Evolutionary conservation across 2,329 filamentous ascomycete genomes (phyloP), one percentile per base, ranked within the genome.

Genomic region (Cladosporium sp.): DNA sequence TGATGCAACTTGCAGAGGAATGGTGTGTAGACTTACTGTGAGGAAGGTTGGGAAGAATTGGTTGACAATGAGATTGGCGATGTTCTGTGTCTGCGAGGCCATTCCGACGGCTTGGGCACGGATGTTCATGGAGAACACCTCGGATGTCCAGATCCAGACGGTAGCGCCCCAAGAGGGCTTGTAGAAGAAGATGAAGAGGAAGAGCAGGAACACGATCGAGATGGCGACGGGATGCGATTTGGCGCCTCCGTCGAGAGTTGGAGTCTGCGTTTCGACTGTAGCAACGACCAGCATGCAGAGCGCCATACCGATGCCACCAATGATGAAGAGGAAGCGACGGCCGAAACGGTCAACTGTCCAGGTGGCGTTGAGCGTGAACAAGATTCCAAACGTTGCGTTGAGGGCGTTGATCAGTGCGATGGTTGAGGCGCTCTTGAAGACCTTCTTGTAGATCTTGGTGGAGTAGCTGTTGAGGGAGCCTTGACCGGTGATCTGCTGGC

Each of bases 361-460:
- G n/a, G 59, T 62, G 21, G 59, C 59, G 6, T 62, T 62, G 53
- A 91, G 81, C 0, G 89, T 91, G 77, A 91, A 91, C 25, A 91
- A 67, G 68, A 91, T 91, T 65, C 88, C 88, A 69, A 88, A 89
- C 6, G 89, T 91, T 48, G 88, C 89, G 74, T 91, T 91, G 63
- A 91, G 81, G 4, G 89, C 89, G 75, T 91, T 91, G 81, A 91
- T 91, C 34, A 91, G 81, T 68, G 88, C 87, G 74, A 91, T 90
- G 25, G 83, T 87, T 58, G 84, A 79, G 63, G 77, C 79, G 63
- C 77, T 82, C 26, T 79, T 82, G 81, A 89, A 91, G 26, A 91
- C 85, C 74, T 89, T 88, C 78, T 89, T 86, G 80, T 91, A 91
- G 72, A 91, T 89, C 70, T 86, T 85, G n/a, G 88, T 89, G 23